These are phyloP conservation scores for Starmerella bombi DNA, from an alignment of 805 yeast genomes.

Conservation along the genomic window DNA sequence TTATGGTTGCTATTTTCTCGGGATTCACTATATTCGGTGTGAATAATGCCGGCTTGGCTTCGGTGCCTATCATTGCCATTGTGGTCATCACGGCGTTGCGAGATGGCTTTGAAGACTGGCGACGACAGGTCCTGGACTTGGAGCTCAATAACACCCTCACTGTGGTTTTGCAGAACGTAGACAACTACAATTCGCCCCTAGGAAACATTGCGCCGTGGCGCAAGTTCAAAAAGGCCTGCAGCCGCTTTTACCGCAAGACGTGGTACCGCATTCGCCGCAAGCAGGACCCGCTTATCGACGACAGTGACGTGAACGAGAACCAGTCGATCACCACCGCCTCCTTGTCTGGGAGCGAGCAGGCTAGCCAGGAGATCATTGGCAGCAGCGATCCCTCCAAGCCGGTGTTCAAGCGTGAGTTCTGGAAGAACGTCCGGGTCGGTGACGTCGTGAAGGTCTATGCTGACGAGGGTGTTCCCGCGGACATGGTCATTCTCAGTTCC, in stretches of 20 bases:
- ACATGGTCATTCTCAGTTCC: constrained; percentile 50
- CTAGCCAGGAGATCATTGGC: background rate
- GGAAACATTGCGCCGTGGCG: constrained; percentile 55
- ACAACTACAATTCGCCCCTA: constrained; percentile 44
- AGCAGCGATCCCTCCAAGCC: constrained; percentile 4
- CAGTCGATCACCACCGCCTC: background rate
- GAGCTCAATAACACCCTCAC: constrained; percentile 57
- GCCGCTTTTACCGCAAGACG: constrained; percentile 10
- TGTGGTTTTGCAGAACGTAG: constrained; percentile 40
- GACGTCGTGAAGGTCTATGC: constrained; percentile 54
- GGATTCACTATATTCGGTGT: constrained; percentile 63
- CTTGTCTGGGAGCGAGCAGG: background rate
- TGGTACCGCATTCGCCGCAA: constrained; percentile 14
- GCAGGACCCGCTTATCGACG: constrained; percentile 24
- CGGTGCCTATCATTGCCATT: constrained; percentile 71
- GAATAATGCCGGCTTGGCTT: constrained; percentile 55
- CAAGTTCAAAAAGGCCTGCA: constrained; percentile 44
- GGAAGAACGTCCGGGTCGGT: constrained; percentile 70
- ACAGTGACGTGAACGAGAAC: constrained; percentile 21
- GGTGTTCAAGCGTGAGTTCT: constrained; percentile 37
- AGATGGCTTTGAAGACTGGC: constrained; percentile 66
- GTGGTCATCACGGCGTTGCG: constrained; percentile 60
- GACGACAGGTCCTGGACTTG: constrained; percentile 48
- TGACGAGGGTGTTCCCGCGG: constrained; percentile 71
- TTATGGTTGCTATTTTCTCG: constrained; percentile 65